These are phyloP conservation scores for Trichoderma reesei DNA, from an alignment of 495 filamentous ascomycete species.

Conservation along the genomic window DNA sequence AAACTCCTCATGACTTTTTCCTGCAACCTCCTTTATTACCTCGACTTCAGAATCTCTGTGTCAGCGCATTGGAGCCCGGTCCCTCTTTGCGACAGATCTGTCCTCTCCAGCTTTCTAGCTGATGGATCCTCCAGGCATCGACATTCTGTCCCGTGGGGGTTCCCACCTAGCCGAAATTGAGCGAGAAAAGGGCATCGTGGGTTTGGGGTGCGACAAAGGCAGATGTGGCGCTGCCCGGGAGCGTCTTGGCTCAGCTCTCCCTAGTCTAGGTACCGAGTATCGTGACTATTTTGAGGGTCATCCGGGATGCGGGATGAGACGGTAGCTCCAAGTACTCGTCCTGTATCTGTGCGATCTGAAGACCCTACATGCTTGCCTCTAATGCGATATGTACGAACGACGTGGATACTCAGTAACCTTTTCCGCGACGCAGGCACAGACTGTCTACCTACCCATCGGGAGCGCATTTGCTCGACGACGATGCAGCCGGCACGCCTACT, in stretches of 20 bases:
- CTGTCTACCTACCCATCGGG: too few relatives aligned
- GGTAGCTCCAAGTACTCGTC: not conserved
- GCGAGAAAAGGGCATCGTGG: not conserved
- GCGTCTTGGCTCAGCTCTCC: not conserved
- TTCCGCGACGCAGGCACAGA: too few relatives aligned
- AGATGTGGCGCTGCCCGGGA: slow-evolving; percentile 5
- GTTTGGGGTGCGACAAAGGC: not conserved
- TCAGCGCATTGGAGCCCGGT: not conserved
- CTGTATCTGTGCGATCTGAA: not conserved
- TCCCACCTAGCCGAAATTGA: not conserved
- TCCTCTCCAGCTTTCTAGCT: not conserved
- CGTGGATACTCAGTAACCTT: too few relatives aligned
- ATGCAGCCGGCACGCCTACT: too few relatives aligned
- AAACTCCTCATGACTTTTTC: not conserved
- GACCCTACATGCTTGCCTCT: too few relatives aligned
- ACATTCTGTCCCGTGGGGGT: slow-evolving; percentile 7
- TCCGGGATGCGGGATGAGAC: not conserved
- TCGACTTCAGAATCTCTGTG: not conserved
- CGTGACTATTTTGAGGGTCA: not conserved
- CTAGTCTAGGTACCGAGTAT: not conserved
- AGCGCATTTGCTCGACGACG: too few relatives aligned
- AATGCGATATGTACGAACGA: not conserved
- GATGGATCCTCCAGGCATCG: not conserved
- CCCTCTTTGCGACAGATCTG: not conserved
- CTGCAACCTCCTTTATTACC: not conserved